Evolutionary conservation across 345 rosid species (phyloP), one percentile per base, ranked within the genome.

Genomic region (Boechera retrofracta): DNA sequence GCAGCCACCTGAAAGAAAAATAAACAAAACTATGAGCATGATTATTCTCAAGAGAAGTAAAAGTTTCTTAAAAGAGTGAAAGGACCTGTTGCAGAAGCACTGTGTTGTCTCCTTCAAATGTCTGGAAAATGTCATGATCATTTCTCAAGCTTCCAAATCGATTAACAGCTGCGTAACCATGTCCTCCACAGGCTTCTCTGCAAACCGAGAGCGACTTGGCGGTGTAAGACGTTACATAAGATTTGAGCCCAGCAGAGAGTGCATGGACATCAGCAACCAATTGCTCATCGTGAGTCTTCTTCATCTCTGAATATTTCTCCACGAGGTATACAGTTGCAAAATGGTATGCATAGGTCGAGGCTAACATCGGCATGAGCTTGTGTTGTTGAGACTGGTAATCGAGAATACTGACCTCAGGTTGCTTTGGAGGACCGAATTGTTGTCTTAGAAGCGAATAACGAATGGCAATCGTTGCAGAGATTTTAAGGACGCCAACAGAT

Each of bases 131-230:
- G 77, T 93, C 98, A 38, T 93, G 99, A 81, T 96, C 99, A 64
- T 96, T 96, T 72, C 99, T 93, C 90, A 96, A 83, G 87, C 77
- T 84, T 47, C 99, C 99, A 83, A 96, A 96, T 39, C 98, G 85
- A 82, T 96, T 96, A 51, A 96, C 97, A 69, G 99, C 99, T 80
- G 99, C 99, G 73, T 96, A 96, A n/a, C 99, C 99, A 81, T 96
- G 99, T 48, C 99, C 98, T 73, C 99, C 99, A 73, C 99, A 93
- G 12, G 99, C 86, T 83, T 96, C 99, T 82, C 99, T 86, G 77
- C 99, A 96, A 62, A 88, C 80, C 44, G 93, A 89, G 81, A 93
- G 81, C 11, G 99, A 83, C 79, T 86, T 91, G 62, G 96, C 93
- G 0, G 99, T 93, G 80, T 87, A 93, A 8, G 97, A 91, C 31